Evolutionary conservation across 2,329 filamentous ascomycete species (phyloP), one percentile per base, ranked within the genome.

Genomic region (Tolypocladium paradoxum): DNA sequence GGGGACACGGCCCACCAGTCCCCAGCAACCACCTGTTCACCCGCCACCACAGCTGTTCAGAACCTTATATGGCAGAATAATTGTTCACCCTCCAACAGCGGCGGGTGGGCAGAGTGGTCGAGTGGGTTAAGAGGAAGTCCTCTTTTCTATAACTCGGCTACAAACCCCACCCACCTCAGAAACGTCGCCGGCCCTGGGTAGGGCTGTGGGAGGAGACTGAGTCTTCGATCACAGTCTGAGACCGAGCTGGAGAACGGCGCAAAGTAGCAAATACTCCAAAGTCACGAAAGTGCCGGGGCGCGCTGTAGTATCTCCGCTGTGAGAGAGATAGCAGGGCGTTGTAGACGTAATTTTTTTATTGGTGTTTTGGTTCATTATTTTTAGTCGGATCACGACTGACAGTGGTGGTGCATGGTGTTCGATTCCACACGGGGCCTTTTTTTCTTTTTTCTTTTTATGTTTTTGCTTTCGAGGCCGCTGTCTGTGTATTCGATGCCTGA

Each of bases 261-360:
- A 64, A 64, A 65, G n/a, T 34, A 34, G 34, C 14, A 61, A 66
- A 55, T 62, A 60, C 54, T 58, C 52, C 51, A 59, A 35, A 35
- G 34, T 7, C 34, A 16, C 60, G 60, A 64, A 66, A 65, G 63
- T 35, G 34, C 34, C 58, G 48, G 61, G 60, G 58, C 60, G 62
- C 60, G 57, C 62, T 57, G 59, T 58, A 64, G 62, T 57, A 56
- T 54, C 54, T 50, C 49, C 60, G 57, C 60, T 60, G 49, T 11
- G 2, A 62, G 57, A 60, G 54, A 48, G 47, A 50, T 58, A 56
- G 55, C 56, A 57, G 60, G 60, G 56, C 60, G 59, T 35, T 24
- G 20, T 51, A 20, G 20, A 31, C 1, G 37, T 35, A 35, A 7
- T 48, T 38, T n/a, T 50, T 51, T 45, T 49, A n/a, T 53, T 48